Evolutionary conservation across 1,284 basidiomycete genomes (phyloP).

Genomic region (Ustilago sp.): DNA sequence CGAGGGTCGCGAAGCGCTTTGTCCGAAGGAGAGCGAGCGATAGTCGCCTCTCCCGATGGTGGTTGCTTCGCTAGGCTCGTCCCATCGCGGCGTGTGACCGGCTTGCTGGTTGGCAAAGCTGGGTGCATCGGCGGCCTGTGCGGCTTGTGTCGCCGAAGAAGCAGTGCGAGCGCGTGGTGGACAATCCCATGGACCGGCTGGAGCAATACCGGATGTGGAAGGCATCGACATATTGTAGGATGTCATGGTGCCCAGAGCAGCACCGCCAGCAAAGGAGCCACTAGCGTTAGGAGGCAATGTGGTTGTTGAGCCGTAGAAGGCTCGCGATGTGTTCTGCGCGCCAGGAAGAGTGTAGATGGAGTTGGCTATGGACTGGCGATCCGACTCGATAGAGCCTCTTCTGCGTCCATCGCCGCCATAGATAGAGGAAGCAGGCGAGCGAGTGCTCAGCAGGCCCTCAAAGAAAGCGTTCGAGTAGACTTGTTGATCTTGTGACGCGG

Average conservation of each 20-base stretch:
- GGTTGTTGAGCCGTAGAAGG: constrained; percentile 46
- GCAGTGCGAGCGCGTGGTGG: constrained; percentile 54
- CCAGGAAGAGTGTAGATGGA: constrained; percentile 56
- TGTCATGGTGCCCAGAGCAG: constrained; percentile 32
- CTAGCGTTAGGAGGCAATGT: constrained; percentile 40
- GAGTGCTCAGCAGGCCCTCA: constrained; percentile 35
- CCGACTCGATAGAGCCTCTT: constrained; percentile 58
- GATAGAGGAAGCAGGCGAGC: constrained; percentile 58
- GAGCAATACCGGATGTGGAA: constrained; percentile 10
- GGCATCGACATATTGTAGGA: constrained; percentile 41
- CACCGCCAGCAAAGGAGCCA: constrained; percentile 33
- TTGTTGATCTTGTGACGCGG: constrained; percentile 38
- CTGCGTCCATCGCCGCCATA: constrained; percentile 53
- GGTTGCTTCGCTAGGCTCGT: constrained; percentile 30
- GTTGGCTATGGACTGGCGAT: constrained; percentile 56
- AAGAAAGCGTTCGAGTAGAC: constrained; percentile 50
- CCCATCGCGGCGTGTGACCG: constrained; percentile 19
- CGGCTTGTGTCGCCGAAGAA: constrained; percentile 57
- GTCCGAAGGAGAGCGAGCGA: constrained; percentile 52
- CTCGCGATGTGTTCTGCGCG: constrained; percentile 40
- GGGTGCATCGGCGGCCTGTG: constrained; percentile 54
- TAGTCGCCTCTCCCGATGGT: constrained; percentile 43
- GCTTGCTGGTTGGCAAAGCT: constrained; percentile 40
- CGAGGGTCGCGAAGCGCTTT: constrained; percentile 30
- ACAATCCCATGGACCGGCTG: constrained; percentile 38